phyloP scores from a whole-genome alignment of 225 moss, liverwort and hornwort genomes.

The Marchantia polymorpha region DNA sequence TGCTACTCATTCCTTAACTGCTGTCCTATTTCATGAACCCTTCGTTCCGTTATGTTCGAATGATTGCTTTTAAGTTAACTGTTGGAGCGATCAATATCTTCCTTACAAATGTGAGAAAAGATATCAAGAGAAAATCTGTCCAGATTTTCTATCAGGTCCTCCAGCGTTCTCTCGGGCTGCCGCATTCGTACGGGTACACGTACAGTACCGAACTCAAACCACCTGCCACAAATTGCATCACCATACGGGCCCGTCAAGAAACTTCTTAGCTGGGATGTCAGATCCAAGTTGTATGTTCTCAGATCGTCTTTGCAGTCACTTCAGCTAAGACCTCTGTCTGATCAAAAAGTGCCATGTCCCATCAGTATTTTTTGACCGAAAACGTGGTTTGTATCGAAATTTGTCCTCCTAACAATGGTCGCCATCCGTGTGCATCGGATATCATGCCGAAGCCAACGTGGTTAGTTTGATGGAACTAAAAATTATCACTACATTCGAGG shows the following conservation, averaged over 20 bases:
- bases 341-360: not conserved
- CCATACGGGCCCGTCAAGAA: not conserved
- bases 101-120: conserved; percentile 48
- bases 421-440: too few relatives aligned
- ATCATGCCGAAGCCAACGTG: too few relatives aligned
- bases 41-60: not conserved
- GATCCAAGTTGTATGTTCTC: too few relatives aligned
- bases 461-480: too few relatives aligned
- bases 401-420: too few relatives aligned
- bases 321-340: too few relatives aligned
- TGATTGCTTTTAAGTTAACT: not conserved
- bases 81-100: not conserved
- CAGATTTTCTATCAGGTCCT: conserved; percentile 35
- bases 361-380: too few relatives aligned
- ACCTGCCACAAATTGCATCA: conserved; percentile 25
- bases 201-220: conserved; percentile 54
- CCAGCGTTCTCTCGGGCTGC: conserved; percentile 32
- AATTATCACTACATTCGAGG: too few relatives aligned
- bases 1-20: not conserved
- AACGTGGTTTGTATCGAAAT: too few relatives aligned
- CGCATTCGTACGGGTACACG: conserved; percentile 38
- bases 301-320: too few relatives aligned
- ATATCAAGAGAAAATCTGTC: conserved; percentile 52
- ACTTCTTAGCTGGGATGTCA: too few relatives aligned
- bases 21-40: not conserved